Evolutionary conservation across 2,329 filamentous ascomycete genomes (phyloP).

Genomic region (Dactylonectria estremocensis): DNA sequence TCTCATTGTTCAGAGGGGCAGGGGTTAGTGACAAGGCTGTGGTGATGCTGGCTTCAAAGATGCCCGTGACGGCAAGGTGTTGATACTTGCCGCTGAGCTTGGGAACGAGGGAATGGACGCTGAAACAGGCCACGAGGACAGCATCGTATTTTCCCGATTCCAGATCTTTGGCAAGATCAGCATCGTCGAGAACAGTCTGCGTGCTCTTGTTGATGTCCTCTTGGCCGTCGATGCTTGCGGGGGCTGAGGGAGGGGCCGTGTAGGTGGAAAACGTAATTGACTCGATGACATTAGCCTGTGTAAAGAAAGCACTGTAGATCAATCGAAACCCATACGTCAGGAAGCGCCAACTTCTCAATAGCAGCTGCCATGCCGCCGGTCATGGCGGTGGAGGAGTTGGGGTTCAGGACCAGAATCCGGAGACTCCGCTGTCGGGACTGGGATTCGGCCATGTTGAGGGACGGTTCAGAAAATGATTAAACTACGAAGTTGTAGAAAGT

Average conservation of each 20-base stretch:
- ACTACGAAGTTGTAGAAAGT: not conserved
- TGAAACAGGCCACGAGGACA: conserved; percentile 92
- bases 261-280: conserved; percentile 71
- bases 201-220: conserved; percentile 77
- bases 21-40: conserved; percentile 69
- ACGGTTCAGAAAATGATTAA: not conserved
- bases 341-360: conserved; percentile 58
- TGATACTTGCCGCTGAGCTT: conserved; percentile 63
- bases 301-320: conserved; percentile 6
- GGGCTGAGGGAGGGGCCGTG: conserved; percentile 74
- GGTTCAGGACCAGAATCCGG: conserved; percentile 80
- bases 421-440: conserved; percentile 37
- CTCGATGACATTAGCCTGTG: conserved; percentile 45
- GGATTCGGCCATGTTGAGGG: conserved; percentile 41
- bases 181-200: conserved; percentile 70
- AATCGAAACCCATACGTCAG: conserved; percentile 41
- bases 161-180: conserved; percentile 57
- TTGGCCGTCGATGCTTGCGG: conserved; percentile 84
- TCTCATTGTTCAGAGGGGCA: conserved; percentile 52
- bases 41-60: conserved; percentile 88
- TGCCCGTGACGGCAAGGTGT: conserved; percentile 67
- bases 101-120: conserved; percentile 82
- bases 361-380: conserved; percentile 73
- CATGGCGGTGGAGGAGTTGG: conserved; percentile 83
- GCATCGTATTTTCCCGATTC: conserved; percentile 72